Evolutionary conservation across 768 basidiomycete species (phyloP), one percentile per base, ranked within the genome.

Genomic region (Plicaturopsis crispa): DNA sequence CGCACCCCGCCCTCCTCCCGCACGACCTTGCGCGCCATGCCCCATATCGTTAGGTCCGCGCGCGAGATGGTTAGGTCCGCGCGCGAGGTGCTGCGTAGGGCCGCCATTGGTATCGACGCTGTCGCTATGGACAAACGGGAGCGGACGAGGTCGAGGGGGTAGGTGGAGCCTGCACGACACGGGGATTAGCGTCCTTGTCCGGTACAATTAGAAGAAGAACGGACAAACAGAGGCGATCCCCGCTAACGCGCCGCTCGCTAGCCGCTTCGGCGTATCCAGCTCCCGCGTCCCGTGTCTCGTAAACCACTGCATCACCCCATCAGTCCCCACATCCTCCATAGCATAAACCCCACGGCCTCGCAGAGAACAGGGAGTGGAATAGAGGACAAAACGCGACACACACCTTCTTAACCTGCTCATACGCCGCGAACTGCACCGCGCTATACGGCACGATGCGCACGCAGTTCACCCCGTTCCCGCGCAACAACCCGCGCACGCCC

Each of bases 211-310:
- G 42, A 31, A 31, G 41, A 32, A 21, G 36, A 22, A 75, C 86
- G 54, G 52, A 91, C 91, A 87, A 45, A 99, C 94, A 43, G 90
- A 92, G 6, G 87, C 85, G 45, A 98, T 87, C 19, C 94, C 94
- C 35, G 94, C 94, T 10, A 94, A 63, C 14, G 90, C 91, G 45
- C 94, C 94, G 39, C 87, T 81, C 1, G 78, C 65, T 30, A 99
- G 66, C 40, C 94, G 75, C 46, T 84, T 83, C 1, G 85, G 86
- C 31, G 93, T 97, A 62, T 96, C 90, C 13, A 99, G 72, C 47
- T 82, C 73, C 53, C 66, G 79, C 10, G 78, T 66, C 11, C 90
- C 84, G 52, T 75, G 65, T 24, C 56, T 53, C 16, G 82, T 79
- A 61, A 94, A 84, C 67, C 80, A 70, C 80, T 87, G 46, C n/a